phyloP scores from a whole-genome alignment of 1,284 basidiomycete species.

The Macrocystidia cucumis region DNA sequence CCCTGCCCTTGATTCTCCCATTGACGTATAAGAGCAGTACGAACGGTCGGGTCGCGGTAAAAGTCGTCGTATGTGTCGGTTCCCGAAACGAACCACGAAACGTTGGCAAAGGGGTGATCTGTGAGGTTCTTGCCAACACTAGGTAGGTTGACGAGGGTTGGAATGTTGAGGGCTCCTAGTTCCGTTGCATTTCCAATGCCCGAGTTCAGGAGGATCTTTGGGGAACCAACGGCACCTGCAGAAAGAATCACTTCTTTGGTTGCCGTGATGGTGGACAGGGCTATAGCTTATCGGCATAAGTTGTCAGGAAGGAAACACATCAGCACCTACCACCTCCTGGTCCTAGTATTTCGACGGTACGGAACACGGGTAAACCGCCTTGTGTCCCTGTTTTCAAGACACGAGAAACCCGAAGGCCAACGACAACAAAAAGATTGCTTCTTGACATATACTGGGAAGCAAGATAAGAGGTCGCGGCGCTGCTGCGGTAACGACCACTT shows the following conservation, averaged over 20 bases:
- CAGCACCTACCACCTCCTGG: conserved; percentile 3
- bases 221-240: conserved; percentile 15
- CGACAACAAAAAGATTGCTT: neutral
- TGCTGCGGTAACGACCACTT: conserved; percentile 5
- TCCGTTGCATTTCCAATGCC: conserved; percentile 15
- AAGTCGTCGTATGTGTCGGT: conserved; percentile 14
- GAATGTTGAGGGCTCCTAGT: conserved; percentile 11
- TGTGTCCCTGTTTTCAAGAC: conserved; percentile 8
- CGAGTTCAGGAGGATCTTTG: conserved; percentile 17
- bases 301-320: conserved; percentile 1
- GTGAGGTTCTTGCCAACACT: conserved; percentile 17
- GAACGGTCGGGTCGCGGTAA: conserved; percentile 10
- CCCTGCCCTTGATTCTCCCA: conserved; percentile 13
- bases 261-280: conserved; percentile 11
- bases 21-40: conserved; percentile 8
- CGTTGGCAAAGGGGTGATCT: conserved; percentile 21
- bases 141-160: conserved; percentile 15
- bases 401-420: conserved; percentile 7
- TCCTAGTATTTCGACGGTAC: conserved; percentile 10
- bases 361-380: conserved; percentile 5
- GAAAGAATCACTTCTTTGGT: conserved; percentile 17
- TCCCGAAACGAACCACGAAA: conserved; percentile 11
- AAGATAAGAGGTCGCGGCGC: conserved; percentile 9
- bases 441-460: conserved; percentile 1
- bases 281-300: conserved; percentile 3